phyloP scores from a whole-genome alignment of 164 flowering plant species.

The Magnolia changhungtana region DNA sequence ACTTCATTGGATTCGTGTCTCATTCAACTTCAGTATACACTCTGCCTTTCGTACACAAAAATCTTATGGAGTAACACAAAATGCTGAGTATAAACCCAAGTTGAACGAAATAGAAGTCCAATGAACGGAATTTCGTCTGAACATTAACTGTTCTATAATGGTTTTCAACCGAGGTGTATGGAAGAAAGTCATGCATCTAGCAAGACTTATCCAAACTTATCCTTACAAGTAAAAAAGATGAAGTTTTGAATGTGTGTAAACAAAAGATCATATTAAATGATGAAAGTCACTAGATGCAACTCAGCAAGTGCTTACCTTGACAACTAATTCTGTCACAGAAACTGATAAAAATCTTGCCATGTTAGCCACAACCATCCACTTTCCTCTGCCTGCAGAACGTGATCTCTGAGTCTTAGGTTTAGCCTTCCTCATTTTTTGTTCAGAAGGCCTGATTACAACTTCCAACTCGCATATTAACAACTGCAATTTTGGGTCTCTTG shows the following conservation, averaged over 20 bases:
- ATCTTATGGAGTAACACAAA: too few species aligned
- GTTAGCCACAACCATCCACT: slow-evolving; percentile 88
- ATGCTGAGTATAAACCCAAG: too few species aligned
- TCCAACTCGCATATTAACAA: slow-evolving; percentile 78
- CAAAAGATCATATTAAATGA: not conserved
- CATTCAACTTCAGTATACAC: too few species aligned
- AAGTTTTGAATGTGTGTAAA: not conserved
- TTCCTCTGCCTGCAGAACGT: slow-evolving; percentile 75
- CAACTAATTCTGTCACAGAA: slow-evolving; percentile 67
- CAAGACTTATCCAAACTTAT: too few species aligned
- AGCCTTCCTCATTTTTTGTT: slow-evolving; percentile 31
- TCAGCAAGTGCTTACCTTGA: slow-evolving; percentile 54
- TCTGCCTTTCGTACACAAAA: too few species aligned
- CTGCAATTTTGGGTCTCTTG: slow-evolving; percentile 88
- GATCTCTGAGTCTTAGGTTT: slow-evolving; percentile 26
- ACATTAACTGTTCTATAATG: too few species aligned
- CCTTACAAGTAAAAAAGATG: not conserved
- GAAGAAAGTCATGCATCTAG: too few species aligned
- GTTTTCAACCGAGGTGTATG: too few species aligned
- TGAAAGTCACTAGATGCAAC: not conserved
- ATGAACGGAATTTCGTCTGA: too few species aligned
- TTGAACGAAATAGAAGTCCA: too few species aligned
- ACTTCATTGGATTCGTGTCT: too few species aligned
- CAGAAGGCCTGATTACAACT: slow-evolving; percentile 63
- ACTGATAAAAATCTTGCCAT: slow-evolving; percentile 91